Evolutionary conservation across 2,329 filamentous ascomycete species (phyloP), one percentile per base, ranked within the genome.

Genomic region (Pseudogymnoascus sp.): DNA sequence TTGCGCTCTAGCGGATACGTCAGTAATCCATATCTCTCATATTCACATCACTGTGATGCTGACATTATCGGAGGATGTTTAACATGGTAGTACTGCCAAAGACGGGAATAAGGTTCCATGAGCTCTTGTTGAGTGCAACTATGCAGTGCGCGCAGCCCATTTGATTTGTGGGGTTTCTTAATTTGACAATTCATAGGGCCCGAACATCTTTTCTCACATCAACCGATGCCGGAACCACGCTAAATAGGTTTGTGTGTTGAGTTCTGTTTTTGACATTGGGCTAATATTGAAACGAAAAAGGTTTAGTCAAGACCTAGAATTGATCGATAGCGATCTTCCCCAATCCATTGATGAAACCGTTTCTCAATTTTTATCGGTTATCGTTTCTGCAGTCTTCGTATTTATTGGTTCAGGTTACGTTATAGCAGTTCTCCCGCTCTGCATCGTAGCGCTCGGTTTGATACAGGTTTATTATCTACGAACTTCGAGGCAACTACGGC

Each of bases 401-500:
- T 52, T 52, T 25, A 31, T 52, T 31, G 45, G 45, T 16, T 52
- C 45, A 7, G 45, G 45, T 6, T 52, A 52, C 4, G n/a, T 52
- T 52, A 28, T 52, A 52, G 45, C 45, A 31, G 45, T 52, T 8
- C 25, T 31, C 28, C 59, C 41, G 14, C n/a, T 23, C 59, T 37
- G 59, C 25, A 28, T 38, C 9, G 18, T 59, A n/a, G 33, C 33
- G 12, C 55, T 63, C n/a, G 59, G 55, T 18, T 33, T 60, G 16
- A 14, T 63, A 14, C 77, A 79, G 63, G 76, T 75, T 49, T 69
- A 76, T 60, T 80, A 69, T 79, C 0, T 80, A 12, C 72, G 76
- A 5, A 80, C 78, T 4, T 79, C 77, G 2, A 75, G 77, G 2
- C 78, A 80, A 64, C 65, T 80, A 12, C 75, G 78, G 63, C 73